Evolutionary conservation across 116 monocot species (phyloP), one percentile per base, ranked within the genome.

Genomic region (Dioscorea cayenensis): DNA sequence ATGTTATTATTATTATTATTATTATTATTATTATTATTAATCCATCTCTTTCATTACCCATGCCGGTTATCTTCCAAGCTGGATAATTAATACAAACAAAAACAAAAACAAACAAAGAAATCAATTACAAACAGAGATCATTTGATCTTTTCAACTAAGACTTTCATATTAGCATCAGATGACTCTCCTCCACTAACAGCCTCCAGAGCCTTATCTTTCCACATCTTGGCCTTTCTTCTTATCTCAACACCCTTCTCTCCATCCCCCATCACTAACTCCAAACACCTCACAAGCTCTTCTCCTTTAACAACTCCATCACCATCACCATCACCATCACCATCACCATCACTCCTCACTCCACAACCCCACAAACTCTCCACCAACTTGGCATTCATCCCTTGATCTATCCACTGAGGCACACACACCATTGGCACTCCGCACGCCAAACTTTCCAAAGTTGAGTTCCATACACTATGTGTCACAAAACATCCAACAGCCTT

Each of bases 381-480:
- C 64, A 90, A 27, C 75, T 51, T 62, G 36, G 86, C 81, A 28
- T 88, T 92, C 21, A 81, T 88, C 52, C 12, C 7, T 36, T 93
- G 89, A 38, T 93, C 89, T 22, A 80, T 23, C 83, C 83, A 81
- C 70, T 83, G 83, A 28, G 87, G 87, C 48, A 83, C 71, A 16
- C 71, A 64, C 58, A 91, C 80, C 78, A 37, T 67, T 51, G 78
- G 70, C 35, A 83, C 71, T 11, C 78, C 78, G 63, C 74, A 75
- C 14, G 38, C 73, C 28, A 78, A 0, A 50, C 78, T 78, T 67
- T 78, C 78, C 72, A 71, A 48, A 28, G 73, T 62, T 22, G 85
- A 85, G 78, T 85, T 85, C 85, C 85, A 83, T 22, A 83, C 83
- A 66, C 83, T 77, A 66, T 83, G 83, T 55, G 86, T 83, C 68